Conservation (phyloP, 2,329 filamentous ascomycete genomes). For the Helotiales sp. region DNA sequence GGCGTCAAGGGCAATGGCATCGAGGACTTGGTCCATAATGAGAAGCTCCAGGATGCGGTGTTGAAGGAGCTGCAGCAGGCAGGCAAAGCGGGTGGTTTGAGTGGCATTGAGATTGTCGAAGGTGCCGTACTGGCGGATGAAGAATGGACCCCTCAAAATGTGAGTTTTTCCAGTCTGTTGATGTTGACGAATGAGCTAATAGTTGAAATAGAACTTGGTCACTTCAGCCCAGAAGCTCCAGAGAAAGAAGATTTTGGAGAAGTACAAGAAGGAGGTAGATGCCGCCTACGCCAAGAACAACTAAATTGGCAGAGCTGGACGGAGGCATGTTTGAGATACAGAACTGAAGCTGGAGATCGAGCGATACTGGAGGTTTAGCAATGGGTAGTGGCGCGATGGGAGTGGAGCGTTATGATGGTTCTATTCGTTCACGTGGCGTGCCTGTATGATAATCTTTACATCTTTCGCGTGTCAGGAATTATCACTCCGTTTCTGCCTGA, state of each 20-base stretch:
- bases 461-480: too few relatives aligned
- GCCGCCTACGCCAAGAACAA: slow-evolving; percentile 29
- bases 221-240: slow-evolving; percentile 74
- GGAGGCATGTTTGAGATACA: not conserved
- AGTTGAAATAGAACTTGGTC: slow-evolving; percentile 52
- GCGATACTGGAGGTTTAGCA: too few relatives aligned
- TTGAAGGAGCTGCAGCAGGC: slow-evolving; percentile 67
- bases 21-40: slow-evolving; percentile 66
- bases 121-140: slow-evolving; percentile 79
- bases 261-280: slow-evolving; percentile 61
- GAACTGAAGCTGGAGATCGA: too few relatives aligned
- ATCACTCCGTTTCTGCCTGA: too few relatives aligned
- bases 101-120: slow-evolving; percentile 71
- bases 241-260: slow-evolving; percentile 64
- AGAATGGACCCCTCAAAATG: slow-evolving; percentile 84
- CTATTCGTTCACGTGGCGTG: too few relatives aligned
- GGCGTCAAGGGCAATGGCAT: slow-evolving; percentile 63
- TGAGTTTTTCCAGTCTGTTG: slow-evolving; percentile 49
- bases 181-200: slow-evolving; percentile 33
- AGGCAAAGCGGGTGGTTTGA: slow-evolving; percentile 66
- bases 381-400: too few relatives aligned
- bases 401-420: too few relatives aligned
- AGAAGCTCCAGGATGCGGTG: slow-evolving; percentile 61
- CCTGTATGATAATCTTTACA: too few relatives aligned
- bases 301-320: not conserved